Evolutionary conservation across 805 yeast species (phyloP), one percentile per base, ranked within the genome.

Genomic region (Starmerella potacharoeniae): DNA sequence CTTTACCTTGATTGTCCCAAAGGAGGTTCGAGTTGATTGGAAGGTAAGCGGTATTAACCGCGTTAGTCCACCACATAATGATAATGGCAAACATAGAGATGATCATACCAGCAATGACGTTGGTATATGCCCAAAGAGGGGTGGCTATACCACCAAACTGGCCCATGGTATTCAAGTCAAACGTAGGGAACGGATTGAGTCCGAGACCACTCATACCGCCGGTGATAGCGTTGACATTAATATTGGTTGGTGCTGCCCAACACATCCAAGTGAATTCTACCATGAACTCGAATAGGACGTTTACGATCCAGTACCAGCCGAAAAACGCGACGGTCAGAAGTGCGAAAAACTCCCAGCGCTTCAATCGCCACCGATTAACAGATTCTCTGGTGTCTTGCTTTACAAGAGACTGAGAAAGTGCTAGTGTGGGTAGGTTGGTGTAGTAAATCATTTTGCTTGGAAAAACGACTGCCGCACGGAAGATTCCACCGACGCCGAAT

Each of bases 241-340:
- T 76, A 63, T 81, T 80, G 58, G 80, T 66, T 22, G 45, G 77
- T 49, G 51, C 80, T 79, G 55, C 55, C 84, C 84, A 80, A 5
- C 77, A 22, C 62, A 77, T 71, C 84, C 84, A 80, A 60, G 73
- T 77, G 67, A 84, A 83, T 62, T 76, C 75, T 0, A 81, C 73
- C 54, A 83, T 72, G 2, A 81, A 86, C n/a, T 72, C 71, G 70
- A 81, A 81, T 22, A 84, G 70, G 64, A 73, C 81, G 52, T 81
- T 83, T 4, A 88, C 87, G 60, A 83, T 68, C 81, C 83, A 82
- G 63, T 77, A 79, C 75, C 81, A 82, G 13, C 73, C 58, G 61
- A 81, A 80, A 16, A 74, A 65, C 16, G 67, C 64, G n/a, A 61
- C 48, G 50, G 78, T 71, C 2, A 72, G 72, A 42, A 69, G 52